phyloP scores from a whole-genome alignment of 2,329 filamentous ascomycete species.

The Pseudogymnoascus pannorum region DNA sequence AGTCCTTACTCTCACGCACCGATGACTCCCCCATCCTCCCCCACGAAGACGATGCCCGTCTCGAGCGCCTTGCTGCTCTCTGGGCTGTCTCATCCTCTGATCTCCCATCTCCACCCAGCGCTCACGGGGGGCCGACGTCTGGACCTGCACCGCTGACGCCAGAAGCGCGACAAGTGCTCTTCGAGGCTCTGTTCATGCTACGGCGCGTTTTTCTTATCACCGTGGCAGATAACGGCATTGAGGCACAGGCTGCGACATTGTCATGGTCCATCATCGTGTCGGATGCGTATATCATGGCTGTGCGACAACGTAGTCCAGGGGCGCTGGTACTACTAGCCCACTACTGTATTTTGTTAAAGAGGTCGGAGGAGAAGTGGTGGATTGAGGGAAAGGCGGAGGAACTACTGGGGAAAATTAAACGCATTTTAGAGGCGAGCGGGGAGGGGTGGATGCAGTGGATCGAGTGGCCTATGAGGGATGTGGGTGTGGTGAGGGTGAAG shows the following conservation, averaged over 20 bases:
- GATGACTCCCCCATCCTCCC: neutral
- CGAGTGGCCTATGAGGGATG: conserved; percentile 17
- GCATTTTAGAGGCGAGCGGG: conserved; percentile 9
- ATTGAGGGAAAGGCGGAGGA: conserved; percentile 35
- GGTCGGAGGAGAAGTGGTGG: conserved; percentile 35
- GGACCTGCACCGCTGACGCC: neutral
- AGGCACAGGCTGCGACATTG: conserved; percentile 22
- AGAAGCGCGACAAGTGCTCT: conserved; percentile 14
- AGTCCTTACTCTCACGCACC: neutral
- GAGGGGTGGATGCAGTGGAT: conserved; percentile 17
- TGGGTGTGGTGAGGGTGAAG: conserved; percentile 5
- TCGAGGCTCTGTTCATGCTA: conserved; percentile 13
- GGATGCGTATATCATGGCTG: conserved; percentile 28
- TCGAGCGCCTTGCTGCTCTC: neutral
- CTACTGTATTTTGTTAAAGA: conserved; percentile 34
- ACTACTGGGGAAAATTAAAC: conserved; percentile 31
- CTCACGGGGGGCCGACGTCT: neutral
- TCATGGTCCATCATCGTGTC: conserved; percentile 32
- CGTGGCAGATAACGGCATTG: conserved; percentile 17
- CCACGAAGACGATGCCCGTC: conserved; percentile 7
- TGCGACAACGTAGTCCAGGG: conserved; percentile 30
- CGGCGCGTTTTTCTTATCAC: conserved; percentile 20
- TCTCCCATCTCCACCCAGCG: neutral
- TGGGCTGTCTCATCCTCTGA: neutral
- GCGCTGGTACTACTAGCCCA: conserved; percentile 32